A percentile compares a stretch with the other conserved stretches of the same genome.
These are phyloP conservation scores for Corymbia citriodora DNA, from an alignment of 441 rosid genomes.

Conservation along the genomic window DNA sequence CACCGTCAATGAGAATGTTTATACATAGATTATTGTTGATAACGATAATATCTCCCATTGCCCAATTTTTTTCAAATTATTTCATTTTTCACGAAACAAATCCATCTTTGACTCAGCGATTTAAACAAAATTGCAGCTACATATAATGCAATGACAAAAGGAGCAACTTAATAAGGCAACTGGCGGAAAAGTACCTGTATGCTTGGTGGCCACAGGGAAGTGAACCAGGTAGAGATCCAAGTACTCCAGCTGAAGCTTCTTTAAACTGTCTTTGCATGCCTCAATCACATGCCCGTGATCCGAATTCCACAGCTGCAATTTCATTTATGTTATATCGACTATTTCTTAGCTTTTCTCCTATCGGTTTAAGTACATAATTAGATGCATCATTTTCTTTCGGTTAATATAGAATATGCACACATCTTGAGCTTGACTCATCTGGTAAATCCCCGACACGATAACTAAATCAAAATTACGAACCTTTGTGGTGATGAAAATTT, in stretches of 20 bases:
- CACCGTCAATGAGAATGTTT: no score
- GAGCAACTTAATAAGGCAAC: not conserved
- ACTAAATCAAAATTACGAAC: conserved; percentile 12
- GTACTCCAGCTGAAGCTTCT: conserved; percentile 86
- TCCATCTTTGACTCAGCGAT: not conserved
- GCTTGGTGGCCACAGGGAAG: conserved; percentile 82
- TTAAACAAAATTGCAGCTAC: not conserved
- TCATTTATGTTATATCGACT: not conserved
- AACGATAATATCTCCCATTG: not conserved
- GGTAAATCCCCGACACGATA: not conserved
- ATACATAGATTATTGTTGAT: not conserved
- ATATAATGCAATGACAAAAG: not conserved
- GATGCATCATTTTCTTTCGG: not conserved
- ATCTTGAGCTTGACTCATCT: not conserved
- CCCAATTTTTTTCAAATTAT: not conserved
- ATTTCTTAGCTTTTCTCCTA: not conserved
- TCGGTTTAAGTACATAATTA: not conserved
- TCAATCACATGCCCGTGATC: conserved; percentile 88
- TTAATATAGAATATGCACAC: not conserved
- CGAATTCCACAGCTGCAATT: conserved; percentile 81
- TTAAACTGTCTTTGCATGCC: conserved; percentile 87
- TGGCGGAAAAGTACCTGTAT: conserved; percentile 43
- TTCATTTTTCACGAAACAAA: not conserved
- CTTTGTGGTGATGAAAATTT: conserved; percentile 87
- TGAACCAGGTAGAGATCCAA: conserved; percentile 84